phyloP scores from a whole-genome alignment of 169 alveolate genomes.

The Perkinsus marinus region DNA sequence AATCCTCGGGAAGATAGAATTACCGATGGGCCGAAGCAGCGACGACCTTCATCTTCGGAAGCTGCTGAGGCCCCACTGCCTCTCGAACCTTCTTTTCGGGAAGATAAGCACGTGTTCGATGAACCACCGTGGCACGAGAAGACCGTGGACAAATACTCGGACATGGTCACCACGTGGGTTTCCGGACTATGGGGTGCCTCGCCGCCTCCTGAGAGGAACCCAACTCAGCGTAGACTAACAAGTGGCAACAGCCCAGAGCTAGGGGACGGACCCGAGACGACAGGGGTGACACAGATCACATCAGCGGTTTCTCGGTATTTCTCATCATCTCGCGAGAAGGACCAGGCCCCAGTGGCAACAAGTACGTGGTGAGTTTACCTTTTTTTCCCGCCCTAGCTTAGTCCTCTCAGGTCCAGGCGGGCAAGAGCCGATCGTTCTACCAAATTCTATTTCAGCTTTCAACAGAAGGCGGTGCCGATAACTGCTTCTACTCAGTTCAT shows the following conservation, averaged over 20 bases:
- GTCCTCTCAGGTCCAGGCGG: neutral
- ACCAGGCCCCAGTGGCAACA: neutral
- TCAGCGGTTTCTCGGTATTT: neutral
- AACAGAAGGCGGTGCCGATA: neutral
- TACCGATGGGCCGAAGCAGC: too few relatives aligned
- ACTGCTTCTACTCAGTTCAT: neutral
- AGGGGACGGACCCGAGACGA: neutral
- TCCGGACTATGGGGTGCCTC: neutral
- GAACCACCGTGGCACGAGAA: neutral
- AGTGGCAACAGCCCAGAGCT: neutral
- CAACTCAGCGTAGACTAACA: neutral
- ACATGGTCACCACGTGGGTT: neutral
- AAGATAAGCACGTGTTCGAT: neutral
- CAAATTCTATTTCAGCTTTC: neutral
- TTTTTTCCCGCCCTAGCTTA: neutral
- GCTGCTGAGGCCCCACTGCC: neutral
- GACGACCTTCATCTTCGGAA: too few relatives aligned
- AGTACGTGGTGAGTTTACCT: neutral
- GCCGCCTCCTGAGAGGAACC: neutral
- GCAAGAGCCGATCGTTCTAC: neutral
- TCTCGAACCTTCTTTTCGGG: neutral
- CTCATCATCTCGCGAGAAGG: neutral
- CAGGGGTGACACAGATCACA: neutral
- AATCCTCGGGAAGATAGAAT: too few relatives aligned
- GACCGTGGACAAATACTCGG: neutral